Conservation (phyloP, 73 alveolate species). For the Urostyla sp. region DNA sequence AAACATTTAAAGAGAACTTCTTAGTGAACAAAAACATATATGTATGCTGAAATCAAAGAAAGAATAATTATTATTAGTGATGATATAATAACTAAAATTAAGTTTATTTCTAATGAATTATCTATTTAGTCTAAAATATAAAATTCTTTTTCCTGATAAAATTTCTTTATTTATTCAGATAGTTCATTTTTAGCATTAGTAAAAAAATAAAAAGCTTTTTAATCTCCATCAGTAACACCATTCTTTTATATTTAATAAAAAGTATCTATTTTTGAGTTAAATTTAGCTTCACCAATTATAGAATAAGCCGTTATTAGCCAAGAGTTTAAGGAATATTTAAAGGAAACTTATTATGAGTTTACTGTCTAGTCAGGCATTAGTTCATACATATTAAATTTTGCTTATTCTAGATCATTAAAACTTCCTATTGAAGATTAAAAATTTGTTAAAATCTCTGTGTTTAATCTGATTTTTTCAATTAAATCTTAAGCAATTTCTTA, state of each 20-base stretch:
- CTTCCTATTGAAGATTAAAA: background rate
- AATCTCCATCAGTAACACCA: background rate
- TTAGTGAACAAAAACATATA: background rate
- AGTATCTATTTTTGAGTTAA: background rate
- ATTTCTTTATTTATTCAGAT: background rate
- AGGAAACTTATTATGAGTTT: background rate
- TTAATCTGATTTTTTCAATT: constrained; percentile 20
- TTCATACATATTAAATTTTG: background rate
- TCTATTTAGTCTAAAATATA: background rate
- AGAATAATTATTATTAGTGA: constrained; percentile 1
- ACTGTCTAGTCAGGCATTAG: background rate
- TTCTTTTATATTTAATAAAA: background rate
- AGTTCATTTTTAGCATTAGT: background rate
- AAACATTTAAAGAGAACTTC: background rate
- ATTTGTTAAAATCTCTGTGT: background rate
- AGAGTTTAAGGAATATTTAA: background rate
- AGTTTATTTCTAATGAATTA: background rate
- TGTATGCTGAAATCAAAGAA: background rate
- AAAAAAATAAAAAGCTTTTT: background rate
- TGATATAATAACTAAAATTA: constrained; percentile 24
- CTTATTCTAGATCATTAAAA: background rate
- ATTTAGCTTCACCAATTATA: background rate
- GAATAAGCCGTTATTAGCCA: constrained; percentile 18
- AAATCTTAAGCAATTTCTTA: background rate
- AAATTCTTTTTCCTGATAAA: background rate